Base-by-base conservation (phyloP, 2,329 filamentous ascomycete genomes). In the Penicillium freii region DNA sequence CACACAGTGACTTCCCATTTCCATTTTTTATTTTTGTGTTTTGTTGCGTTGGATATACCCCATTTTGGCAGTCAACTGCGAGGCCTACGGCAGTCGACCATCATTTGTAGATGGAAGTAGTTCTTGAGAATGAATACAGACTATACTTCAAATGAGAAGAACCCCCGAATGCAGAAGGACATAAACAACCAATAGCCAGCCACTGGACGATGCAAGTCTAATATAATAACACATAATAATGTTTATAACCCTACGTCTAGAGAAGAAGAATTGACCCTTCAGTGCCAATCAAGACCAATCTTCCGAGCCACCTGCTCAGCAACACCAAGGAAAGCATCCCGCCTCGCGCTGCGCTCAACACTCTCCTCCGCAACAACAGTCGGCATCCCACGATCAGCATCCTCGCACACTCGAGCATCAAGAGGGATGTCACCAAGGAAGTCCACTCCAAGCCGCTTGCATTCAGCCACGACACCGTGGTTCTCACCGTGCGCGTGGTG, bases 381-480 rank as follows among this genome's bases (percentile, higher is more conserved):
- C 4, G 94, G 94, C 73, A 89, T 91, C 1, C 94, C 94, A 21
- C 83, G 80, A 73, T 96, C 91, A 1, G 90, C 91, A 74, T 97
- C 91, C 55, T 91, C 88, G 58, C 92, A 95, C 23, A 97, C 95
- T 50, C 81, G 85, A 4, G 89, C 86, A 73, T 97, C 91, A 48
- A 99, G 80, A 6, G 93, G 93, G 40, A 99, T 88, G 71, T 97
- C 90, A 1, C 91, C 93, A 3, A 99, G 77, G 62, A 97, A 85
- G n/a, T 88, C 83, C 51, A 97, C 85, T 0, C 84, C 83, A 43
- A 92, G 81, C 57, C 91, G 86, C 34, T 79, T 73, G 68, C 92
- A 96, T 65, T 92, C 83, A 29, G 79, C 81, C 38, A 80, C 76
- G 1, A 93, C 89, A 17, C 85, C 84, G 57, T 85, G 82, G 38